Base-by-base conservation (phyloP, 2,329 filamentous ascomycete genomes). In the Botrytis aclada region DNA sequence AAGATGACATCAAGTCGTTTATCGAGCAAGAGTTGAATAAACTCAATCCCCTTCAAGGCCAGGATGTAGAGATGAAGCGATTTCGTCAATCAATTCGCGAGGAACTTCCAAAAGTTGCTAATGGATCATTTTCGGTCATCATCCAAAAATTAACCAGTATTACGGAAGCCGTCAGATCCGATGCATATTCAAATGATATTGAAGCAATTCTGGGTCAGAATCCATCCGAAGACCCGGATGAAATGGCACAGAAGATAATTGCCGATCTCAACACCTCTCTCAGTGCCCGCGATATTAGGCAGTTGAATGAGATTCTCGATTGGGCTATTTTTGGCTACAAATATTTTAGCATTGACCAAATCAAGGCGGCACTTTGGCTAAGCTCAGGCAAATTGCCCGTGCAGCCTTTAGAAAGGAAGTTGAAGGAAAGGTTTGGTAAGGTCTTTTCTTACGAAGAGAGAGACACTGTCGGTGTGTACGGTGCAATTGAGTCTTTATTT, bases 401-500 rank as follows among this genome's bases (percentile, higher is more conserved):
- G 22, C 45, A 47, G 25, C 45, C 45, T 47, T 47, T 47, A 12
- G 45, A 47, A 1, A 25, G 9, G 4, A 47, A 47, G 45, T 0
- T 47, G 45, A 25, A 47, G 22, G 22, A 25, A 25, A 47, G 0
- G 3, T 12, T 25, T 1, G 20, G 0, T 25, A 25, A 12, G 9
- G 45, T 12, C 4, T 47, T 47, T 1, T 1, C 20, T 9, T 0
- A 4, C 8, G 0, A 22, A 8, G 5, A 43, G 6, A 18, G 4
- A 1, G 7, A 45, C 43, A 45, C 2, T 22, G 20, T 45, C 8
- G 4, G 2, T 0, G 43, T 22, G 0, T 22, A 0, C 5, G 0
- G 0, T 4, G 8, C 43, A 45, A 45, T 45, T 10, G 20, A 0
- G 20, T 1, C 0, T 2, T 45, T 45, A 0, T 3, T 45, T 7